Evolutionary conservation across 768 basidiomycete species (phyloP), one percentile per base, ranked within the genome.

Genomic region (Favolaschia claudopus): DNA sequence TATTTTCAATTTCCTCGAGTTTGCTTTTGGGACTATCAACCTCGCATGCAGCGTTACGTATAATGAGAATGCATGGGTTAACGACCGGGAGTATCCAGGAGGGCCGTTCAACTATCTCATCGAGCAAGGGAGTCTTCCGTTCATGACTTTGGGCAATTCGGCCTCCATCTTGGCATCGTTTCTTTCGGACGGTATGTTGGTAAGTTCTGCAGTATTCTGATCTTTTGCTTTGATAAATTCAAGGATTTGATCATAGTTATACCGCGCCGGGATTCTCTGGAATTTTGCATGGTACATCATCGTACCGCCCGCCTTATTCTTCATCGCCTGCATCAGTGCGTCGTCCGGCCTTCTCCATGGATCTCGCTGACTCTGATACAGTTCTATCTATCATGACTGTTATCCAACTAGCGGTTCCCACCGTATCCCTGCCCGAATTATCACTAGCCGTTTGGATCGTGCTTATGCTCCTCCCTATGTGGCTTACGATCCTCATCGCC

Each of bases 101-200:
- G 62, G 62, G 2, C 70, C 69, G 15, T 68, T 67, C 7, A 72
- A 66, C 15, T 80, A 79, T 54, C 68, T 75, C 40, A 62, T 47
- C 13, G 37, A 60, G 24, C 54, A 75, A 45, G 40, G 59, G 13
- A 64, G 69, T 1, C 60, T 62, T 0, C 74, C 75, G 68, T 57
- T 68, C 17, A 34, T 60, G 31, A 66, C 63, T 1, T 37, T 68
- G 3, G 67, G 63, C 17, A 66, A 70, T 20, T 60, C 65, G 7
- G 70, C 72, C 9, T 60, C 72, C 14, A 59, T 68, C 20, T n/a
- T 71, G 15, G 53, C 76, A 36, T 75, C 77, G 13, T 66, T 78
- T 13, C 59, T 79, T 62, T 72, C 72, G 9, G 76, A 79, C 38
- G 79, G 63, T 1, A 50, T 79, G 39, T 68, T 81, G 61, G 80